These are phyloP conservation scores for Xylaria bambusicola DNA, from an alignment of 495 filamentous ascomycete species.

Conservation along the genomic window DNA sequence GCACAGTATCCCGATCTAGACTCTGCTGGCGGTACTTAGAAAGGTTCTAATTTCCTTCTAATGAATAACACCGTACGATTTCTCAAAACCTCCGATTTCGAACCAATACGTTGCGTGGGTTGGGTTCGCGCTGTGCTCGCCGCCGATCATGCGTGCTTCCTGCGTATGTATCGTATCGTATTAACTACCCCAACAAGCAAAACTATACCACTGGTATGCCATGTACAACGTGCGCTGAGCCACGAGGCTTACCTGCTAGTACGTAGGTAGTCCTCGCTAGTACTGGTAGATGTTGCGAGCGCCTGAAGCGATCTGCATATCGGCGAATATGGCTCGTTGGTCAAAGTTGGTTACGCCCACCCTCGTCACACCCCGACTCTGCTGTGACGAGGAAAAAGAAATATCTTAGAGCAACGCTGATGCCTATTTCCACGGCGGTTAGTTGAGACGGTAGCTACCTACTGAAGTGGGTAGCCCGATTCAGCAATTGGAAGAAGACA, in stretches of 20 bases:
- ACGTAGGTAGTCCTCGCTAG: no score
- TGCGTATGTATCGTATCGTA: background rate
- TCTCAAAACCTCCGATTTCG: background rate
- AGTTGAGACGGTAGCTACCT: background rate
- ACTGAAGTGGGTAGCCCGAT: background rate
- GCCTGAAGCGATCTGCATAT: slow-evolving; percentile 4
- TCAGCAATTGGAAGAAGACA: slow-evolving; percentile 2
- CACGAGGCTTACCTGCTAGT: background rate
- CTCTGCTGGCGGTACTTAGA: background rate
- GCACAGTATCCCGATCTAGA: no score
- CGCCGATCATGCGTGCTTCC: slow-evolving; percentile 12
- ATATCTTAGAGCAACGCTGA: slow-evolving; percentile 10
- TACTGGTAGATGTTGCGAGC: background rate
- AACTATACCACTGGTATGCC: no score
- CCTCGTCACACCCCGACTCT: background rate
- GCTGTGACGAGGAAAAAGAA: slow-evolving; percentile 13
- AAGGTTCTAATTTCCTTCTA: background rate
- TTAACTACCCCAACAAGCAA: no score
- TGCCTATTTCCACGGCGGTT: background rate
- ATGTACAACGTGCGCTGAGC: background rate
- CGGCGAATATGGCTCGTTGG: background rate
- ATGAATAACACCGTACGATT: slow-evolving; percentile 4
- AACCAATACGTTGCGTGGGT: slow-evolving; percentile 14
- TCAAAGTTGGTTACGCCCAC: background rate
- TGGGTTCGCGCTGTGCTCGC: slow-evolving; percentile 15